Conservation (phyloP, 805 yeast genomes). For the Starmerella stigmatis region DNA sequence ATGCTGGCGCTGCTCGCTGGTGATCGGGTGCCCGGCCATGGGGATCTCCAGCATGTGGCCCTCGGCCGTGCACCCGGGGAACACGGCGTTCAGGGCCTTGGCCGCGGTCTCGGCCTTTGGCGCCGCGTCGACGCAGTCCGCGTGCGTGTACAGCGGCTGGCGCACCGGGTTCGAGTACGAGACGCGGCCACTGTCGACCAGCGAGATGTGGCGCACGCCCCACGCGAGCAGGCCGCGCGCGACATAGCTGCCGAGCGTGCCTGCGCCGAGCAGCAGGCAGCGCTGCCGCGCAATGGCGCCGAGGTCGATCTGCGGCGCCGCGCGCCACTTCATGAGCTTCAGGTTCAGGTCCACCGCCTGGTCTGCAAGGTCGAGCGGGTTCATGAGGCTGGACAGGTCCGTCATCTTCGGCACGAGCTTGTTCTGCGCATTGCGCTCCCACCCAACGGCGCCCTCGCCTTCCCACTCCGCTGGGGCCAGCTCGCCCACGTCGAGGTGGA, state of each 20-base stretch:
- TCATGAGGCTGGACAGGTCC: conserved; percentile 67
- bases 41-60: conserved; percentile 73
- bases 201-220: conserved; percentile 81
- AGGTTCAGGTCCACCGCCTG: conserved; percentile 89
- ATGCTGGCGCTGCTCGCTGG: conserved; percentile 42
- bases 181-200: conserved; percentile 81
- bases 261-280: conserved; percentile 83
- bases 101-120: conserved; percentile 75
- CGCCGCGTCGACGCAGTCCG: conserved; percentile 73
- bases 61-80: conserved; percentile 59
- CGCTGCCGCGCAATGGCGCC: conserved; percentile 50
- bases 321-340: conserved; percentile 93
- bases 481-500: conserved; percentile 20
- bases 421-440: conserved; percentile 73
- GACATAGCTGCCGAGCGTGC: conserved; percentile 90
- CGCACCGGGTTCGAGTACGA: conserved; percentile 93
- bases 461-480: conserved; percentile 12
- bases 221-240: conserved; percentile 80
- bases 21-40: conserved; percentile 87
- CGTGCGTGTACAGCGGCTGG: conserved; percentile 73
- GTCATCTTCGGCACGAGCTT: conserved; percentile 74
- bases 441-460: conserved; percentile 52
- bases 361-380: conserved; percentile 72
- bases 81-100: conserved; percentile 53
- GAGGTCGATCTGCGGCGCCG: conserved; percentile 70